These are phyloP conservation scores for Gynostemma pentaphyllum DNA, from an alignment of 306 rosid genomes.

Conservation along the genomic window DNA sequence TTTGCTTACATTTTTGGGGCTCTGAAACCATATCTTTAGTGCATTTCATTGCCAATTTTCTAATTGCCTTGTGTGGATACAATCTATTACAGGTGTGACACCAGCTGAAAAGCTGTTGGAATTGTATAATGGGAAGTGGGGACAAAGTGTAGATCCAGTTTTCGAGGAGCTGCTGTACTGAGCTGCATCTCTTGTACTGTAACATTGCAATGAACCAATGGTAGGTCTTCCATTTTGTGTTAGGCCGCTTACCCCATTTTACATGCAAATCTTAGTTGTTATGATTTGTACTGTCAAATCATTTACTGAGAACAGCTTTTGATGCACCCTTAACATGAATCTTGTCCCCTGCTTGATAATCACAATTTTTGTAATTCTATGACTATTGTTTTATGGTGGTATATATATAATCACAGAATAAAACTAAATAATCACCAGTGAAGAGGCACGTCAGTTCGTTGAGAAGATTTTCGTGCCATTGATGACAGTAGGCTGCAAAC, in stretches of 20 bases:
- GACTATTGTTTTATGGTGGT: background rate
- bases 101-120: slow-evolving; percentile 90
- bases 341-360: background rate
- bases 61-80: background rate
- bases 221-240: slow-evolving; percentile 14
- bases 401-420: background rate
- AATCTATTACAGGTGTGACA: slow-evolving; percentile 50
- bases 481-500: background rate
- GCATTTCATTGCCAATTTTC: too few species aligned
- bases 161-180: slow-evolving; percentile 84
- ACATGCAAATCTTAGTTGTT: background rate
- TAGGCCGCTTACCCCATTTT: slow-evolving; percentile 10
- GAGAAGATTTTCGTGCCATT: background rate
- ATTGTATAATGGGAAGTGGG: slow-evolving; percentile 76
- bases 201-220: slow-evolving; percentile 17
- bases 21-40: background rate
- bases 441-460: background rate
- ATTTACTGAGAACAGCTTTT: background rate
- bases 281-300: background rate
- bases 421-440: background rate
- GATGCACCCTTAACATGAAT: background rate
- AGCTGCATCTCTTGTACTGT: slow-evolving; percentile 22
- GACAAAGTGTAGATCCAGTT: slow-evolving; percentile 67
- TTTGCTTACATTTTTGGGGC: background rate
- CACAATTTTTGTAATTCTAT: background rate